Conservation (phyloP, 495 filamentous ascomycete genomes). For the Darksidea phi region DNA sequence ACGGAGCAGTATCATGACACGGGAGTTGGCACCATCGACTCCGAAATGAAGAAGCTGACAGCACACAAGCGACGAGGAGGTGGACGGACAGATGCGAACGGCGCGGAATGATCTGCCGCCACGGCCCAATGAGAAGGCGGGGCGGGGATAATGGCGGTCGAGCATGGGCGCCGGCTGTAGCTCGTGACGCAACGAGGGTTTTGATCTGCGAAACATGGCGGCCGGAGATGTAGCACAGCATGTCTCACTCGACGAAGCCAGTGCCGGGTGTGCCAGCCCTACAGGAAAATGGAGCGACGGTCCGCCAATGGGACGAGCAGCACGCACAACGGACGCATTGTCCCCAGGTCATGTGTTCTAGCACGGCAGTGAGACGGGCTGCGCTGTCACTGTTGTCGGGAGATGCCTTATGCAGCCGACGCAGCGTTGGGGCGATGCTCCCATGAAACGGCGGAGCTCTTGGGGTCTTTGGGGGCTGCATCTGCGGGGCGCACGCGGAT, state of each 20-base stretch:
- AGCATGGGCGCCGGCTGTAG: not conserved
- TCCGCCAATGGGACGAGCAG: constrained; percentile 21
- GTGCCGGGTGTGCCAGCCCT: not conserved
- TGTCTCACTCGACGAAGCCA: not conserved
- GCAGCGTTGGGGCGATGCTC: not conserved
- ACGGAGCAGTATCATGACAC: too few species aligned
- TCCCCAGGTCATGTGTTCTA: constrained; percentile 25
- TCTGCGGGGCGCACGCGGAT: constrained; percentile 12
- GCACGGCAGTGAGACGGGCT: constrained; percentile 14
- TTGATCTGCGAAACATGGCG: not conserved
- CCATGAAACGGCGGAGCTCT: constrained; percentile 2
- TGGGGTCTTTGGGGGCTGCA: constrained; percentile 4
- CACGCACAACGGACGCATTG: constrained; percentile 4
- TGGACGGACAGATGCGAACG: not conserved
- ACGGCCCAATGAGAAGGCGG: not conserved
- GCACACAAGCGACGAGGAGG: not conserved
- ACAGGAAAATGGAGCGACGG: constrained; percentile 19
- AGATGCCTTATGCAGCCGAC: not conserved
- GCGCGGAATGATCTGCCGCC: not conserved
- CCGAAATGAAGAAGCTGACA: too few species aligned
- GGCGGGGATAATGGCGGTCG: not conserved
- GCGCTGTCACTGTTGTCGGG: constrained; percentile 6
- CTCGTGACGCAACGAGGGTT: not conserved
- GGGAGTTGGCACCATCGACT: too few species aligned
- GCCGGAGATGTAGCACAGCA: not conserved